These are phyloP conservation scores for Bassia scoparia DNA, from an alignment of 148 eudicot genomes.

Conservation along the genomic window DNA sequence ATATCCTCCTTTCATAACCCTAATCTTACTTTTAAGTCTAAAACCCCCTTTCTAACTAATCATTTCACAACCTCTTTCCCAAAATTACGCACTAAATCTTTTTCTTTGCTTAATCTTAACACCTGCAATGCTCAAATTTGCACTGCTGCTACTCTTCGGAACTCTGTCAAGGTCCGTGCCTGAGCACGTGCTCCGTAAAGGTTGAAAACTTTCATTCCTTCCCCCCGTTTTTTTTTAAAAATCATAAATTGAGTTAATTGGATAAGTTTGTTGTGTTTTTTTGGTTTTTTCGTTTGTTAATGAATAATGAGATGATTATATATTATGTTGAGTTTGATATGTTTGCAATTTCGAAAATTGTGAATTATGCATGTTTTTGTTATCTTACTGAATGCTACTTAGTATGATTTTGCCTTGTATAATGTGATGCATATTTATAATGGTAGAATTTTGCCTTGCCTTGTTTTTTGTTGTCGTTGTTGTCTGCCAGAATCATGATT, in stretches of 20 bases:
- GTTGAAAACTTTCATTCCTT: conserved; percentile 22
- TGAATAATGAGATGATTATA: no score
- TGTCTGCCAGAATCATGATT: no score
- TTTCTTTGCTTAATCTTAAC: conserved; percentile 4
- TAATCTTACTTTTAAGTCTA: neutral
- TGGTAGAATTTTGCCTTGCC: no score
- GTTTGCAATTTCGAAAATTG: no score
- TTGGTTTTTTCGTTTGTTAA: neutral
- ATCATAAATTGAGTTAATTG: neutral
- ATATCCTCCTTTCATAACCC: conserved; percentile 10
- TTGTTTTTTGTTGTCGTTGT: no score
- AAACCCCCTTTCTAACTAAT: neutral
- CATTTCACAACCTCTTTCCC: neutral
- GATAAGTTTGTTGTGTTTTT: no score
- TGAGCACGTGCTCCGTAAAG: conserved; percentile 58
- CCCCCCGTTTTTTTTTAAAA: neutral
- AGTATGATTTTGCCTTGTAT: no score
- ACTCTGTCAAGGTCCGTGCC: conserved; percentile 71
- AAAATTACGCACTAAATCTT: neutral
- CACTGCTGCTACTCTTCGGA: conserved; percentile 50
- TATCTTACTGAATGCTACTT: no score
- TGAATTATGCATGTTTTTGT: no score
- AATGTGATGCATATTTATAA: no score
- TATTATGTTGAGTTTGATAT: no score
- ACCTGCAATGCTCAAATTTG: neutral